Evolutionary conservation across 306 rosid species (phyloP).

Genomic region (Lathyrus sativus): DNA sequence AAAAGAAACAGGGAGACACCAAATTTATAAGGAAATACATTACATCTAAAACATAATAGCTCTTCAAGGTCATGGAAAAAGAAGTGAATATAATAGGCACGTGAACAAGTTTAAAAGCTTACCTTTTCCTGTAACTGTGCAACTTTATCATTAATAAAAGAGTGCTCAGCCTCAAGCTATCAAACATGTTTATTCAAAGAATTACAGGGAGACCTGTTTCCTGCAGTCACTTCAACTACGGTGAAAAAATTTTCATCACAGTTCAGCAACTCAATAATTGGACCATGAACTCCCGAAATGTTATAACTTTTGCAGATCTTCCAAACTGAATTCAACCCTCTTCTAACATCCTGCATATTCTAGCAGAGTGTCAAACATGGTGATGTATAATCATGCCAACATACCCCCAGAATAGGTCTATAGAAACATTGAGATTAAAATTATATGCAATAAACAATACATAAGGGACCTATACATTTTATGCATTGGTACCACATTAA

Average conservation of each 20-base stretch:
- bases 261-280: slow-evolving; percentile 86
- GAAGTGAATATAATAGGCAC: slow-evolving; percentile 12
- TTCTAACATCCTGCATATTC: too few species aligned
- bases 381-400: too few species aligned
- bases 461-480: too few species aligned
- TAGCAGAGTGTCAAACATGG: too few species aligned
- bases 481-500: too few species aligned
- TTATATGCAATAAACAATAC: too few species aligned
- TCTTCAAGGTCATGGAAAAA: slow-evolving; percentile 8
- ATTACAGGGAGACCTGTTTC: slow-evolving; percentile 66
- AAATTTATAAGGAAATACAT: too few species aligned
- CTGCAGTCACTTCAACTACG: slow-evolving; percentile 97
- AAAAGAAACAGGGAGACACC: slow-evolving; percentile 6
- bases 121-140: slow-evolving; percentile 69
- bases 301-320: too few species aligned
- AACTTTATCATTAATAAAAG: slow-evolving; percentile 65
- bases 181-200: slow-evolving; percentile 4
- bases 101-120: slow-evolving; percentile 28
- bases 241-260: slow-evolving; percentile 93
- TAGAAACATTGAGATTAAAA: too few species aligned
- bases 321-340: too few species aligned
- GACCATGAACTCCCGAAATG: slow-evolving; percentile 91
- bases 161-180: slow-evolving; percentile 79
- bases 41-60: slow-evolving; percentile 18
- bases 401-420: too few species aligned